Conservation (phyloP, 352 stramenopile genomes). For the Pythium apleroticum region DNA sequence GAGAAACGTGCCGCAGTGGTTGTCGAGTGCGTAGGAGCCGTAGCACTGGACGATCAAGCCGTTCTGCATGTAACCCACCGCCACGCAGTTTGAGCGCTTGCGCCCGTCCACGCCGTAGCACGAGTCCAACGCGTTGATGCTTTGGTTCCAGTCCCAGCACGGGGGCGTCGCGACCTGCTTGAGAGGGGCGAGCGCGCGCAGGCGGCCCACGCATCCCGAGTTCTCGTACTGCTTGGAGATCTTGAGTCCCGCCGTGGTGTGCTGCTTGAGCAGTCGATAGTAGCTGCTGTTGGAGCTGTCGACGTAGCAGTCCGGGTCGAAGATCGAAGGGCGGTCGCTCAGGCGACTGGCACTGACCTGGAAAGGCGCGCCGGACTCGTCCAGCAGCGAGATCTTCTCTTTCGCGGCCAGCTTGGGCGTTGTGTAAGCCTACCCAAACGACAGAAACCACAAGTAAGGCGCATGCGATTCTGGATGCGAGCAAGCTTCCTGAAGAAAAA, state of each 20-base stretch:
- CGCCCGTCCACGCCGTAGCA: constrained; percentile 70
- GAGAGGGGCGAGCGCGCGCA: constrained; percentile 49
- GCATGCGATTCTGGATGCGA: no score
- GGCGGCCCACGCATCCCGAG: constrained; percentile 53
- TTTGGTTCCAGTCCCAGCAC: constrained; percentile 86
- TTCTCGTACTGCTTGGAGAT: constrained; percentile 54
- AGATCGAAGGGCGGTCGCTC: constrained; percentile 62
- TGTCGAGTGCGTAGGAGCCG: constrained; percentile 60
- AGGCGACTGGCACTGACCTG: constrained; percentile 63
- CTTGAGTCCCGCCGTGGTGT: constrained; percentile 38
- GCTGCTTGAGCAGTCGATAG: constrained; percentile 61
- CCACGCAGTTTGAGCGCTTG: constrained; percentile 57
- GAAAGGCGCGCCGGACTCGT: constrained; percentile 59
- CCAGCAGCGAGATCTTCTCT: constrained; percentile 66
- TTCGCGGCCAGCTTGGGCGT: constrained; percentile 34
- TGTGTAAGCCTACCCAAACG: constrained; percentile 41
- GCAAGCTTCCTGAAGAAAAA: background rate
- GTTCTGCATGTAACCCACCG: constrained; percentile 80
- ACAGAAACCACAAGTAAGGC: background rate
- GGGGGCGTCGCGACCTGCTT: constrained; percentile 53
- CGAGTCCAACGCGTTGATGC: constrained; percentile 56
- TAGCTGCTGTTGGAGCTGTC: constrained; percentile 42
- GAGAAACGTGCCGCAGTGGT: constrained; percentile 85
- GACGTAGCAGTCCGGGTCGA: constrained; percentile 75
- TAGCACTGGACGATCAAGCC: constrained; percentile 77